Base-by-base conservation (phyloP, 331 rosid species). In the Acacia concinna region DNA sequence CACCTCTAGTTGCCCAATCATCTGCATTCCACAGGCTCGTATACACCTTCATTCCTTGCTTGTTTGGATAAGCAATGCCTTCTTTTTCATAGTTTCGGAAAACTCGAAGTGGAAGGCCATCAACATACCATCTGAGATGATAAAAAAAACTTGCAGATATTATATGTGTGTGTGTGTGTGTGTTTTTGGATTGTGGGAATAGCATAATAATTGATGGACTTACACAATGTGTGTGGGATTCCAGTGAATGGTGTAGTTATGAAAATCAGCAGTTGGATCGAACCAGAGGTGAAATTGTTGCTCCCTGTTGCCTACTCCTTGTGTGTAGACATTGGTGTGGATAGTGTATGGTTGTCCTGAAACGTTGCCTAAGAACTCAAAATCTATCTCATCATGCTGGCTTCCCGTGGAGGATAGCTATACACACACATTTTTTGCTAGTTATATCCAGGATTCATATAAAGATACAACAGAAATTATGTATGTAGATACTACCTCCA, bases 241-340 rank as follows among this genome's bases (percentile, higher is more conserved):
- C 99, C 97, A 95, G 23, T 90, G 97, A 73, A 91, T 88, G 81
- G 93, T 90, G 89, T 95, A 95, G 85, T 89, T 95, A 86, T 95
- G 98, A 82, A 81, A 95, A 83, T 84, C 89, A 37, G 94, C 83
- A 0, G 92, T 83, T 21, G 98, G 98, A 47, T 93, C 94, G 75
- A 95, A 93, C 99, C 99, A 95, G 76, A 57, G 94, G 74, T 89
- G 80, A 83, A 95, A 93, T 66, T 93, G 98, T 71, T 95, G 94
- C 84, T 95, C 99, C 21, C 73, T 86, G 83, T 84, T 89, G 87
- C 98, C 99, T 60, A 78, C 84, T 79, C 99, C 99, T 49, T 82
- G 85, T 37, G 88, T 80, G 44, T 74, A 90, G 8, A 93, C 35
- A 73, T 93, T 93, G 81, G 98, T 95, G 78, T 93, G 98, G 65